phyloP scores from a whole-genome alignment of 2,329 filamentous ascomycete genomes.

The Epichloe gansuensis region DNA sequence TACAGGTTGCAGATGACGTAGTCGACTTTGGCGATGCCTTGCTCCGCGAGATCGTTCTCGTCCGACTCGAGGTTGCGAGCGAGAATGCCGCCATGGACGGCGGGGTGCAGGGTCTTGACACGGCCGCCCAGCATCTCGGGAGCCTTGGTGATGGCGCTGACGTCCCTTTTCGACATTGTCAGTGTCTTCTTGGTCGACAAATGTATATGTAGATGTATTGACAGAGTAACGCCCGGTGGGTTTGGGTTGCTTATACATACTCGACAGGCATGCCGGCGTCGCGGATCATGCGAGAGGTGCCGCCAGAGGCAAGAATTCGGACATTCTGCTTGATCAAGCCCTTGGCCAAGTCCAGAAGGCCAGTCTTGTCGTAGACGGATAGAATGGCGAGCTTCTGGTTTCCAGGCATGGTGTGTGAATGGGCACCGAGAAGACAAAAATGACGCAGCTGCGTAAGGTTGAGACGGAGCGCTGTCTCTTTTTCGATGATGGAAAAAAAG shows the following conservation, averaged over 20 bases:
- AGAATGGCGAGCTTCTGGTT: constrained; percentile 68
- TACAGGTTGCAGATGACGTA: constrained; percentile 98
- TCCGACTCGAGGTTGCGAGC: constrained; percentile 90
- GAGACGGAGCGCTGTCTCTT: background rate
- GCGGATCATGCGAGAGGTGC: constrained; percentile 90
- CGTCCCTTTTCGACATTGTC: constrained; percentile 44
- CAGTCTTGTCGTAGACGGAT: constrained; percentile 98
- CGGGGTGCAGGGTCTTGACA: constrained; percentile 89
- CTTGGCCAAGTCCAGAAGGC: constrained; percentile 82
- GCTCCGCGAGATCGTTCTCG: constrained; percentile 89
- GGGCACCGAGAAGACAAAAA: constrained; percentile 1
- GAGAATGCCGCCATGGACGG: constrained; percentile 82
- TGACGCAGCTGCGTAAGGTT: background rate
- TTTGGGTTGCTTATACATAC: constrained; percentile 36
- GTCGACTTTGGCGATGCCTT: constrained; percentile 92
- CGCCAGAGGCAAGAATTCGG: constrained; percentile 85
- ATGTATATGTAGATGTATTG: too few relatives aligned
- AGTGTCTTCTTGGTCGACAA: too few relatives aligned
- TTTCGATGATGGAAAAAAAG: too few relatives aligned
- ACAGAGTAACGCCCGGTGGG: too few relatives aligned
- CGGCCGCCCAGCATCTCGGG: constrained; percentile 89
- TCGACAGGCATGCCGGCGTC: constrained; percentile 93
- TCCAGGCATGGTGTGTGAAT: constrained; percentile 23
- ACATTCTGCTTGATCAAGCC: constrained; percentile 82
- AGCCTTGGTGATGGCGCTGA: constrained; percentile 91